Evolutionary conservation across 208 protist genomes (phyloP), one percentile per base, ranked within the genome.

Genomic region (Trypanosoma theileri): DNA sequence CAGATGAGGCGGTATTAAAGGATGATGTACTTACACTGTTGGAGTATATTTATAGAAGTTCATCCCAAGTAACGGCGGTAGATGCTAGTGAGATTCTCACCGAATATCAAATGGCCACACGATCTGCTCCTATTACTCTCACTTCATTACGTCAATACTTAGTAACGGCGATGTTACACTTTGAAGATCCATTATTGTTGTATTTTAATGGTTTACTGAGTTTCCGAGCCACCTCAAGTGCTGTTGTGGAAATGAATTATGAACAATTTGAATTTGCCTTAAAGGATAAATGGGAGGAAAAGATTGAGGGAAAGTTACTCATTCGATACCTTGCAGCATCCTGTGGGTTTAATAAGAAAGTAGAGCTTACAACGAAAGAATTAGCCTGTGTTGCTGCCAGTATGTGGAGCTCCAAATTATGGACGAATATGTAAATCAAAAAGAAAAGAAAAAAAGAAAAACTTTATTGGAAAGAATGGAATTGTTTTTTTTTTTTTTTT

Each of bases 61-160:
- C 79, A 3, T 76, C 75, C 17, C 56, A 53, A 41, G 52, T 93
- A 17, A 60, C 89, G n/a, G 78, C 78, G 46, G 80, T 92, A 48
- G 79, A 90, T 26, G 72, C 84, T 1, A 71, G 81, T 31, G 80
- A 86, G 40, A 77, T 91, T 10, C 46, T 96, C 21, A 80, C 71
- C 14, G 87, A 94, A 44, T 96, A 85, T 70, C 77, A 92, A 53
- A 86, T 91, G 81, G 73, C 88, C 31, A 89, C 91, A 16, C 87
- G 88, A 17, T 82, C 80, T 3, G 82, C 86, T 1, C 79, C 86
- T 19, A 70, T 96, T 22, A 94, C 89, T 12, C 85, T 93, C 41
- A 66, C 71, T 14, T 81, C 82, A 21, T 76, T 96, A 66, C 91
- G 91, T 22, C 44, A 77, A 42, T 96, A 91, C 62, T 59, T 96